Conservation (phyloP, 2,329 filamentous ascomycete species). For the Colletotrichum godetiae region DNA sequence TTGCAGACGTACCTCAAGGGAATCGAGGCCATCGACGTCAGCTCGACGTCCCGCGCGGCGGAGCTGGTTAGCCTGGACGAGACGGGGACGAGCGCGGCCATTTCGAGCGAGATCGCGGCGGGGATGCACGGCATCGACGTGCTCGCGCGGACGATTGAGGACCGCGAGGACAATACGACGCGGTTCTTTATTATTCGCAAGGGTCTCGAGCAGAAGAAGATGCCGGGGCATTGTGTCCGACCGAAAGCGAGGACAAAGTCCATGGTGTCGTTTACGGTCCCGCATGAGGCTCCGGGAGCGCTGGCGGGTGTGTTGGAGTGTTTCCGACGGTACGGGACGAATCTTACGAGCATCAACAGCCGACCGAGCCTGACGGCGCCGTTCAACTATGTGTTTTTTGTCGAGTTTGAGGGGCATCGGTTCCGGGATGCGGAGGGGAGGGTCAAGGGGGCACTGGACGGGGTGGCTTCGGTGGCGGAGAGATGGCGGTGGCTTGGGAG, state of each 20-base stretch:
- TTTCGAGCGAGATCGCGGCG: slow-evolving; percentile 81
- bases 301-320: slow-evolving; percentile 83
- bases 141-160: slow-evolving; percentile 77
- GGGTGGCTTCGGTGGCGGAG: slow-evolving; percentile 68
- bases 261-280: slow-evolving; percentile 85
- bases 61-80: slow-evolving; percentile 75
- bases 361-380: slow-evolving; percentile 78
- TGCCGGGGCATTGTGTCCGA: slow-evolving; percentile 27
- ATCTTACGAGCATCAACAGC: slow-evolving; percentile 91
- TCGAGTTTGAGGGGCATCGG: slow-evolving; percentile 82
- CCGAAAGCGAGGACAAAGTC: slow-evolving; percentile 66
- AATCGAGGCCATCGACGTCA: slow-evolving; percentile 84
- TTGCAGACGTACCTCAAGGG: slow-evolving; percentile 76
- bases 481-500: slow-evolving; percentile 77
- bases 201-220: slow-evolving; percentile 37
- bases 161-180: slow-evolving; percentile 80
- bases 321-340: slow-evolving; percentile 79
- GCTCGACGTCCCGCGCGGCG: slow-evolving; percentile 87
- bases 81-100: slow-evolving; percentile 75
- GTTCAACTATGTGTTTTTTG: slow-evolving; percentile 96
- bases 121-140: slow-evolving; percentile 74
- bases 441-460: slow-evolving; percentile 70
- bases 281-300: slow-evolving; percentile 82
- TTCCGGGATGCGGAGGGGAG: slow-evolving; percentile 63
- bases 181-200: slow-evolving; percentile 76